Base-by-base conservation (phyloP, 768 basidiomycete species). In the Imleria badia region DNA sequence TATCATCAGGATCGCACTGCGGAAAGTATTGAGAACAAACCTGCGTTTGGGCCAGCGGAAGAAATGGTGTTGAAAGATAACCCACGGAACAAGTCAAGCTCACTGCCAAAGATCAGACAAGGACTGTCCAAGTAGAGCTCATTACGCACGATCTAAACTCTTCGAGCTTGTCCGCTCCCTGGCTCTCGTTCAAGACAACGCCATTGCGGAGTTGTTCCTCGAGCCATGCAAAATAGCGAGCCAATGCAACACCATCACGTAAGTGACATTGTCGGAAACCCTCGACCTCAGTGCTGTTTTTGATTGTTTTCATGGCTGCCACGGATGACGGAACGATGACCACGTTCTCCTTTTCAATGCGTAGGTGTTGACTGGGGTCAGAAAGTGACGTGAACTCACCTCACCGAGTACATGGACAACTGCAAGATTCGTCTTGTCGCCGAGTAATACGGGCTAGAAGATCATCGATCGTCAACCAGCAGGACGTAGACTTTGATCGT, bases 11-110 rank as follows among this genome's bases (percentile, higher is more conserved):
- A 55, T 30, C 14, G 14, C 48, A 26, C 20, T 17, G 2, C 8
- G 0, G 9, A 34, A 38, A 39, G 8, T 15, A 53, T 33, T 10
- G 7, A 35, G 29, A 30, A 72, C 81, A 30, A 66, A 92, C 92
- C 92, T 56, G 85, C 94, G 66, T 98, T 98, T 0, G 94, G 85
- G 0, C 96, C 96, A 6, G 91, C 85, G 0, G 91, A 88, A 1
- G 94, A 97, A 51, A 99, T 98, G 0, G 97, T 97, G 0, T 81
- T 72, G 69, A 99, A 99, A 3, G 93, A 95, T 14, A 95, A 73
- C 1, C 96, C 96, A 60, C 81, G 85, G 80, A 92, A 99, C 45
- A 85, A 64, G 29, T 83, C 81, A 22, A 90, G 78, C 66, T 94
- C 84, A 10, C 93, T 94, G 15, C 7, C 22, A 42, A 41, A 33